Percentiles rank a stretch among this genome's conserved stretches.
Conservation (phyloP, 2,329 filamentous ascomycete species). For the Exophiala xenobiotica region DNA sequence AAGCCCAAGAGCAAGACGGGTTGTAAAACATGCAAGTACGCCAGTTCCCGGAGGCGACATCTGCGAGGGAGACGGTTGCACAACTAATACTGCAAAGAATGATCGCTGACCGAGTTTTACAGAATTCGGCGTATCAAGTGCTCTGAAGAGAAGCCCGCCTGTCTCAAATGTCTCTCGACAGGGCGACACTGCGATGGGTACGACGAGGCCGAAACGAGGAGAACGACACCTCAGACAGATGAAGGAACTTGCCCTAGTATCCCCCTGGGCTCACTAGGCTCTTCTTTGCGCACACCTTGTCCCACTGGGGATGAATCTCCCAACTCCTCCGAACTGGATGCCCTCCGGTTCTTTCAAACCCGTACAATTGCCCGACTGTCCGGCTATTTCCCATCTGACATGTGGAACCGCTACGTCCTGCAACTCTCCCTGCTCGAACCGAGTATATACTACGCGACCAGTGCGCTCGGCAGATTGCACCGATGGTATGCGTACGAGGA, state of each 20-base stretch:
- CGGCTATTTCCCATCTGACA: background rate
- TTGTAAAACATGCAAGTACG: background rate
- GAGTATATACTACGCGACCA: background rate
- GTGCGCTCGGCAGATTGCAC: background rate
- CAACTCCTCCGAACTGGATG: background rate
- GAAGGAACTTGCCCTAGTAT: too few relatives aligned
- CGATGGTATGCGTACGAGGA: too few relatives aligned
- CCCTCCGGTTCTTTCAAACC: background rate
- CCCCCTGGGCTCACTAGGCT: too few relatives aligned
- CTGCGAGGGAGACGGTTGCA: too few relatives aligned
- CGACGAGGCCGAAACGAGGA: background rate
- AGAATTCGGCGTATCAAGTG: conserved; percentile 27
- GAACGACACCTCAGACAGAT: background rate
- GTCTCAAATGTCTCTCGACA: conserved; percentile 25
- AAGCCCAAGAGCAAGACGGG: too few relatives aligned
- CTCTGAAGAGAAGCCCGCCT: conserved; percentile 27
- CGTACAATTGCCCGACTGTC: background rate
- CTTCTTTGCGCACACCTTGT: background rate
- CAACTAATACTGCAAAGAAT: too few relatives aligned
- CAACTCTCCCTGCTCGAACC: background rate
- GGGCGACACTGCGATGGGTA: conserved; percentile 28
- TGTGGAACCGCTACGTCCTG: background rate
- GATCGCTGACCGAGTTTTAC: background rate
- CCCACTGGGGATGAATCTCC: background rate
- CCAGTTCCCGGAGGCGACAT: background rate